Percentiles rank a stretch among this genome's conserved stretches.
Conservation (phyloP, 768 basidiomycete genomes). For the Pulveroboletus sp. region DNA sequence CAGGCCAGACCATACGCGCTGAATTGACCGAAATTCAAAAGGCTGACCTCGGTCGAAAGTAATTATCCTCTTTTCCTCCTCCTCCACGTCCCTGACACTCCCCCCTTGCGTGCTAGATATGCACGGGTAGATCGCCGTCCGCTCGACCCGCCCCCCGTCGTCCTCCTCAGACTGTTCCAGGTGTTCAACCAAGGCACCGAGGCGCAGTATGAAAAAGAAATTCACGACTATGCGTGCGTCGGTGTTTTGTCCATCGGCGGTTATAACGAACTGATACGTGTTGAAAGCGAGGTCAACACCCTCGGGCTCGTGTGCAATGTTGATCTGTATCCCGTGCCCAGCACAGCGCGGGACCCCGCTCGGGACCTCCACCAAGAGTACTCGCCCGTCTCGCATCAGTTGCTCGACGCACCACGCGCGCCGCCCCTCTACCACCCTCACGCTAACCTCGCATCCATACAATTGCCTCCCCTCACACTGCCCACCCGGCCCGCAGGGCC, state of each 20-base stretch:
- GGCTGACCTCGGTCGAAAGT: slow-evolving; percentile 69
- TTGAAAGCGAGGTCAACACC: slow-evolving; percentile 54
- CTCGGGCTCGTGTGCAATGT: slow-evolving; percentile 74
- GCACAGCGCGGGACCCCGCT: slow-evolving; percentile 8
- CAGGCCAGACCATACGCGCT: slow-evolving; percentile 51
- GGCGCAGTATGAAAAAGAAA: slow-evolving; percentile 44
- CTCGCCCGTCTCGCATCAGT: slow-evolving; percentile 6
- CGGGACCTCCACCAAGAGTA: slow-evolving; percentile 16
- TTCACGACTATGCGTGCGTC: slow-evolving; percentile 49
- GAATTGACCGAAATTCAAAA: slow-evolving; percentile 63
- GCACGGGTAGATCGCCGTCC: slow-evolving; percentile 63
- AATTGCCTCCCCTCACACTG: slow-evolving; percentile 21
- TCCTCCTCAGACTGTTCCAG: slow-evolving; percentile 50
- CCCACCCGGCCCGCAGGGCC: slow-evolving; percentile 10
- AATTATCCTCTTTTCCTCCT: slow-evolving; percentile 15
- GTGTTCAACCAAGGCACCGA: slow-evolving; percentile 40
- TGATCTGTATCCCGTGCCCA: slow-evolving; percentile 66
- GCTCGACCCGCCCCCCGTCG: slow-evolving; percentile 64
- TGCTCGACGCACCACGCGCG: slow-evolving; percentile 6
- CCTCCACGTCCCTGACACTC: slow-evolving; percentile 4
- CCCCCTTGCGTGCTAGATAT: slow-evolving; percentile 36
- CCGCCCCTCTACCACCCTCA: slow-evolving; percentile 14
- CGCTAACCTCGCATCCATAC: slow-evolving; percentile 14
- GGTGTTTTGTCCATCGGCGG: background rate
- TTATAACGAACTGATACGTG: background rate